A percentile compares a stretch with the other conserved stretches of the same genome.
Evolutionary conservation across 805 yeast species (phyloP).

Genomic region (Ogataea saltuana): DNA sequence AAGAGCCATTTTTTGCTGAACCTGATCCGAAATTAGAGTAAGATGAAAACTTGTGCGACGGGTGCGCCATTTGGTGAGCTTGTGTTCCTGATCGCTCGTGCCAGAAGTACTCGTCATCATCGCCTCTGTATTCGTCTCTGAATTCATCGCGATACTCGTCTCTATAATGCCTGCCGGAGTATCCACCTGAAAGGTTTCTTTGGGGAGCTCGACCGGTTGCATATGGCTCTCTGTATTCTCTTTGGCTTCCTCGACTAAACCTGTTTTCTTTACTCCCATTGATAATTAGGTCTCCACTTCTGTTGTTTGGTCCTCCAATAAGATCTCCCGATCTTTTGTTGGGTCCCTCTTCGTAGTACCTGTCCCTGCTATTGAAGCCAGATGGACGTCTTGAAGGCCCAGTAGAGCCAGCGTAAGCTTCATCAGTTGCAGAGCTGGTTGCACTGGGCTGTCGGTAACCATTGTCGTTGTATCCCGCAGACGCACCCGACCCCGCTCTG

Average conservation of each 20-base stretch:
- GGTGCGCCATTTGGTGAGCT: slow-evolving; percentile 5
- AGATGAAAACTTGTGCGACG: slow-evolving; percentile 8
- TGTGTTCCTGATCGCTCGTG: slow-evolving; percentile 9
- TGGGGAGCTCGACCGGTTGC: slow-evolving; percentile 7
- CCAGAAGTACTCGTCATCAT: slow-evolving; percentile 15
- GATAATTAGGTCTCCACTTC: slow-evolving; percentile 26
- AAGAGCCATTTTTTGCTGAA: not conserved
- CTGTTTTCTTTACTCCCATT: slow-evolving; percentile 18
- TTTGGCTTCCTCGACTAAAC: slow-evolving; percentile 15
- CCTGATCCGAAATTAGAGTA: slow-evolving; percentile 6
- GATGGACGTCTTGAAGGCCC: slow-evolving; percentile 14
- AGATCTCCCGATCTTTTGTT: slow-evolving; percentile 24
- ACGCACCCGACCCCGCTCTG: slow-evolving; percentile 14
- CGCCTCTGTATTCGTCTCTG: slow-evolving; percentile 17
- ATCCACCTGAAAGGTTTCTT: slow-evolving; percentile 13
- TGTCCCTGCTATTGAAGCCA: slow-evolving; percentile 14
- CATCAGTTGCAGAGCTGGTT: slow-evolving; percentile 13
- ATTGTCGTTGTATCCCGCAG: slow-evolving; percentile 8
- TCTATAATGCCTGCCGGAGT: slow-evolving; percentile 17
- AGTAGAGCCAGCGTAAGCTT: slow-evolving; percentile 7
- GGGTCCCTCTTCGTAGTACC: slow-evolving; percentile 18
- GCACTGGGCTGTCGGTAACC: slow-evolving; percentile 8
- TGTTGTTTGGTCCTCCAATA: slow-evolving; percentile 21
- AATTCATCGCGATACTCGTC: slow-evolving; percentile 16
- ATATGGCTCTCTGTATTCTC: slow-evolving; percentile 23